Base-by-base conservation (phyloP, 139 green algal genomes). In the Spirogloea muscicola region DNA sequence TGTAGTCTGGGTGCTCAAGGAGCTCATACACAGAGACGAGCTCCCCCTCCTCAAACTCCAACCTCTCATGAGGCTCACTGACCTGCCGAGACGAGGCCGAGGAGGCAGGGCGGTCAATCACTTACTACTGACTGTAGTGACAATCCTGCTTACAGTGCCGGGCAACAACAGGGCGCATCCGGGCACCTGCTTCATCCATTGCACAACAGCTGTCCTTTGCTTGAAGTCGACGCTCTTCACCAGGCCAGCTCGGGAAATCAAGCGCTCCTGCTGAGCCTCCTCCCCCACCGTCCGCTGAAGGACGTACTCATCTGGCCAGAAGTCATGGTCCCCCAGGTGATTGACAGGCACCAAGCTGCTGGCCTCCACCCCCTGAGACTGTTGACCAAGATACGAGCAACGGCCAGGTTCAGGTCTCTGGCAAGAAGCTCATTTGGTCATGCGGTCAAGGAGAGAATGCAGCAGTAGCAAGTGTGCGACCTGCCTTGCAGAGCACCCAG, bases 301-400 rank as follows among this genome's bases (percentile, higher is more conserved):
- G 27, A 88, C 83, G 41, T 76, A 84, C 42, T 86, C 74, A 3
- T 84, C 63, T 1, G 83, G 80, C 80, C 71, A 86, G 62, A 88
- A 86, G 49, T 88, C 80, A 65, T 85, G 57, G 10, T 88, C 83
- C 38, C 69, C 69, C n/a, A 76, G 55, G 40, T 86, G 72, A 42
- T 34, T 67, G n/a, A 84, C 42, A 16, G 76, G 79, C 9, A 88
- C n/a, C 31, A 86, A 51, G 9, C 65, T 9, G 37, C 27, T n/a
- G 3, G 68, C 61, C 1, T 46, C 3, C 1, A 88, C 16, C 1
- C 52, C 41, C 27, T 57, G n/a, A n/a, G n/a, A n/a, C n/a, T n/a
- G n/a, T n/a, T n/a, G n/a, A n/a, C n/a, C n/a, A n/a, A n/a, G n/a
- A n/a, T n/a, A n/a, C n/a, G n/a, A n/a, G n/a, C n/a, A n/a, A n/a